phyloP scores from a whole-genome alignment of 225 moss, liverwort and hornwort species.

The Thuidium tamariscinum region DNA sequence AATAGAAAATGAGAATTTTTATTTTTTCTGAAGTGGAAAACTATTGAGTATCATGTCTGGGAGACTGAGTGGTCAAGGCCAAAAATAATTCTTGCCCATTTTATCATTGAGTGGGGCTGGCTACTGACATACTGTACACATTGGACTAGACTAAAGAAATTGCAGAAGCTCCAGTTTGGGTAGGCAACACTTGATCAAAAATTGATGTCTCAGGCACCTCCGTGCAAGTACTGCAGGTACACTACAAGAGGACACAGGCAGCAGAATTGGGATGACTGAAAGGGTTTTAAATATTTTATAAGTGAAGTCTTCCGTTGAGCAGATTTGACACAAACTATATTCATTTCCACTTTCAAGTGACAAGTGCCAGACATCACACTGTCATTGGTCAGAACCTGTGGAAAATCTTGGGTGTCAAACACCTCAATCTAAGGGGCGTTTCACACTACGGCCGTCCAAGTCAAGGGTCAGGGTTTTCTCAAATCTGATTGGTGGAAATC shows the following conservation, averaged over 20 bases:
- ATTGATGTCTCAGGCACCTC: background rate
- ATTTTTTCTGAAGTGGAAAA: too few relatives aligned
- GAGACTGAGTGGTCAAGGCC: background rate
- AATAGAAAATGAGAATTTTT: too few relatives aligned
- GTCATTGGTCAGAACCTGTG: background rate
- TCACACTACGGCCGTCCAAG: too few relatives aligned
- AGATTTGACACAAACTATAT: background rate
- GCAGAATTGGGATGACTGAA: background rate
- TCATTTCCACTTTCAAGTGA: background rate
- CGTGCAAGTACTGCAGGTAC: background rate
- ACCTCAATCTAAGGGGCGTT: background rate
- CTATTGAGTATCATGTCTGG: too few relatives aligned
- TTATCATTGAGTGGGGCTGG: background rate
- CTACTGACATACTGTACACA: background rate
- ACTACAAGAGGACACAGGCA: background rate
- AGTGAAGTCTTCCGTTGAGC: too few relatives aligned
- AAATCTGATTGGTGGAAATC: too few relatives aligned
- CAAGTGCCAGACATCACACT: background rate
- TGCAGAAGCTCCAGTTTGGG: background rate
- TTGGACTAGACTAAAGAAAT: background rate
- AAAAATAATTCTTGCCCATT: background rate
- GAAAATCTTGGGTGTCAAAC: background rate
- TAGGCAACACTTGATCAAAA: background rate
- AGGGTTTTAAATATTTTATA: background rate
- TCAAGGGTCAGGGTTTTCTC: too few relatives aligned